These are phyloP conservation scores for Lecanoromycetidae sp. DNA, from an alignment of 2,329 filamentous ascomycete species.

Conservation along the genomic window DNA sequence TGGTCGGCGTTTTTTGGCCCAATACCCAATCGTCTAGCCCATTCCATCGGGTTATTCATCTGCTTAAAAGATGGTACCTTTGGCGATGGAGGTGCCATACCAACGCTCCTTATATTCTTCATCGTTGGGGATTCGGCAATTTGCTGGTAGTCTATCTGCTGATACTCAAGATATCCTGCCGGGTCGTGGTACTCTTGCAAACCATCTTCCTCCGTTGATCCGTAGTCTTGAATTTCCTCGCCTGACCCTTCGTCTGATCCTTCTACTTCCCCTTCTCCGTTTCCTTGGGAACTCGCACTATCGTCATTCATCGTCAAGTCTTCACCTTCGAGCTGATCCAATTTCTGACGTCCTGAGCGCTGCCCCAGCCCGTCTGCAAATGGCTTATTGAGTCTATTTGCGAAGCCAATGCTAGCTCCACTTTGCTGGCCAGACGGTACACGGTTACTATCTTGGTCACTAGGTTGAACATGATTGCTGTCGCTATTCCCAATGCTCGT, in stretches of 20 bases:
- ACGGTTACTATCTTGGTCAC: not conserved
- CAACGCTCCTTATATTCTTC: too few species aligned
- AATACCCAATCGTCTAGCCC: too few species aligned
- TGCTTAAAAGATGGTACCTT: too few species aligned
- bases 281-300: not conserved
- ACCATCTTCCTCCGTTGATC: not conserved
- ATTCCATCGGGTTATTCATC: too few species aligned
- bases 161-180: too few species aligned
- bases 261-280: not conserved
- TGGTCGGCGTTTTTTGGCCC: too few species aligned
- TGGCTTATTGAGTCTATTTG: not conserved
- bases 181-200: too few species aligned
- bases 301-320: not conserved
- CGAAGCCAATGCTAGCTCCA: not conserved
- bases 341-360: not conserved
- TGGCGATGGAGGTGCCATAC: too few species aligned
- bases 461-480: not conserved
- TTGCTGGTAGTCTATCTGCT: too few species aligned
- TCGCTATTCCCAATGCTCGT: not conserved
- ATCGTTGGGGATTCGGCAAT: too few species aligned
- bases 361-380: not conserved
- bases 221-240: not conserved
- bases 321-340: not conserved
- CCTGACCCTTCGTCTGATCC: not conserved
- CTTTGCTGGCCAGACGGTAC: not conserved